Conservation (phyloP, 164 flowering plant genomes). For the Aristolochia californica region DNA sequence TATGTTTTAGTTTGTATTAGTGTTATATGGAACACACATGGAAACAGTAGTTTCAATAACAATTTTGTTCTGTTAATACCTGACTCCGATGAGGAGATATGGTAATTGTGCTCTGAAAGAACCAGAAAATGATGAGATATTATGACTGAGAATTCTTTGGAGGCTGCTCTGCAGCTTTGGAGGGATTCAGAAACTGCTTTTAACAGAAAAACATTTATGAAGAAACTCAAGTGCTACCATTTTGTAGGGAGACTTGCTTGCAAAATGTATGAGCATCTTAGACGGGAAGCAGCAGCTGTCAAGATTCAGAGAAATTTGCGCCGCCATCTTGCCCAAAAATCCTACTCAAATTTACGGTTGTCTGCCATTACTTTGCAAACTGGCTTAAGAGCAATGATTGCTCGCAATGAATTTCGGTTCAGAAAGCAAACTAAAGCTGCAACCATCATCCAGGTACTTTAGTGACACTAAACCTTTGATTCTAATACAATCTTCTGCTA, state of each 20-base stretch:
- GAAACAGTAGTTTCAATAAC: too few relatives aligned
- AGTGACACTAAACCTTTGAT: neutral
- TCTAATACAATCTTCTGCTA: neutral
- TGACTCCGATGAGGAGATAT: too few relatives aligned
- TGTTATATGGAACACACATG: too few relatives aligned
- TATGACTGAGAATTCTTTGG: too few relatives aligned
- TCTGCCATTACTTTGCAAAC: conserved; percentile 78
- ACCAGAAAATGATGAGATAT: too few relatives aligned
- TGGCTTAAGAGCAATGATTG: conserved; percentile 87
- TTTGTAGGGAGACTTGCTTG: conserved; percentile 56
- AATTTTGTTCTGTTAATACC: too few relatives aligned
- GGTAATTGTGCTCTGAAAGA: too few relatives aligned
- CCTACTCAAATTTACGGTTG: conserved; percentile 31
- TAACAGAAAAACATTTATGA: too few relatives aligned
- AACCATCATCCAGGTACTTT: conserved; percentile 59
- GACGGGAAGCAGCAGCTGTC: conserved; percentile 74
- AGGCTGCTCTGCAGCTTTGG: too few relatives aligned
- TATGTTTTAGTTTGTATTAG: too few relatives aligned
- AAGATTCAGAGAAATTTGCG: conserved; percentile 78
- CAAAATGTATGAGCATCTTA: conserved; percentile 56
- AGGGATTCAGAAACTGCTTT: too few relatives aligned
- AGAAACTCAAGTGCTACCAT: neutral
- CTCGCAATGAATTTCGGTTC: conserved; percentile 84
- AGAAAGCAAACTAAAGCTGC: conserved; percentile 87
- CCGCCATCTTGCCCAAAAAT: conserved; percentile 34